These are phyloP conservation scores for Mycena rebaudengoi DNA, from an alignment of 768 basidiomycete species.

Conservation along the genomic window DNA sequence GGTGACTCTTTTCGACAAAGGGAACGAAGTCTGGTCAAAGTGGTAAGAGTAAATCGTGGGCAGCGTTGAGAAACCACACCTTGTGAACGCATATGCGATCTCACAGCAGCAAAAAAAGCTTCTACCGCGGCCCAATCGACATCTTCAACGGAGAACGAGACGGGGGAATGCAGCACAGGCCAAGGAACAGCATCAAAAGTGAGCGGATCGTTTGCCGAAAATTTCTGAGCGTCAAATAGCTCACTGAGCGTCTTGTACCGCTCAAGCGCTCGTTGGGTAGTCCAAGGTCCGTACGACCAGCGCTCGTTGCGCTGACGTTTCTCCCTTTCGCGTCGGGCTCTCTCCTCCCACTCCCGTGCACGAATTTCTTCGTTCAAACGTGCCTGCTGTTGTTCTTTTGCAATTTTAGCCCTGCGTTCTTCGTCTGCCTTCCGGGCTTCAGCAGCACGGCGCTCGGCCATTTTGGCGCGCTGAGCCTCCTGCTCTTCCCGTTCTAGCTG, in stretches of 20 bases:
- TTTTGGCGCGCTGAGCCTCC: conserved; percentile 46
- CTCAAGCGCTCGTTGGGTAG: conserved; percentile 70
- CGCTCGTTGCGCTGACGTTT: conserved; percentile 57
- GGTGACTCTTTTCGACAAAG: conserved; percentile 75
- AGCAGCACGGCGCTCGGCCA: conserved; percentile 42
- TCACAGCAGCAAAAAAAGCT: conserved; percentile 68
- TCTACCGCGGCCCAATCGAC: conserved; percentile 79
- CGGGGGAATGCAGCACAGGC: conserved; percentile 71
- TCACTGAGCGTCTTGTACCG: conserved; percentile 68
- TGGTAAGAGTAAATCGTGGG: neutral
- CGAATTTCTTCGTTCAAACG: conserved; percentile 38
- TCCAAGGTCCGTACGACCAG: conserved; percentile 73
- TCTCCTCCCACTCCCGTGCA: conserved; percentile 41
- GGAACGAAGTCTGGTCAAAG: conserved; percentile 58
- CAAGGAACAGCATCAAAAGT: conserved; percentile 74
- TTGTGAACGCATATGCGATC: conserved; percentile 59
- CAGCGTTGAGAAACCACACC: neutral
- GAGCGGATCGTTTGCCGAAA: conserved; percentile 60
- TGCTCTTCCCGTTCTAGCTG: conserved; percentile 53
- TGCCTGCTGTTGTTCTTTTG: conserved; percentile 32
- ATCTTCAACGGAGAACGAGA: conserved; percentile 64
- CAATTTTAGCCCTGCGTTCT: conserved; percentile 32
- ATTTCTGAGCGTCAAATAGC: conserved; percentile 70
- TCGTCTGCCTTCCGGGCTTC: conserved; percentile 39
- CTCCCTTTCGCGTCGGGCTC: conserved; percentile 48